Base-by-base conservation (phyloP, 768 basidiomycete genomes). In the Lanmaoa pseudosensibilis region DNA sequence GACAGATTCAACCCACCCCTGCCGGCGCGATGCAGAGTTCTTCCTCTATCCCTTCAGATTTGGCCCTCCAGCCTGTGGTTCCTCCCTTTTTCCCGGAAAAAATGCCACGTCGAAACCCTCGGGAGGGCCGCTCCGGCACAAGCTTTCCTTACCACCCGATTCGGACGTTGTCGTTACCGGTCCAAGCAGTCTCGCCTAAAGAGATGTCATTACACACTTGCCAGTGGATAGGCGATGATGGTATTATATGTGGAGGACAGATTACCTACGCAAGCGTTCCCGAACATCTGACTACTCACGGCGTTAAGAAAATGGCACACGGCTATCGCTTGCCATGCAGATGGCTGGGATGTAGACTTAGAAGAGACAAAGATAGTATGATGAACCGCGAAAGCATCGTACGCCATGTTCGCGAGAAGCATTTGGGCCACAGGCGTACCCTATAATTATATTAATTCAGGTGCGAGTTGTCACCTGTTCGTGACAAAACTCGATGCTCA, bases 381-480 rank as follows among this genome's bases (percentile, higher is more conserved):
- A 41, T 68, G 18, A 68, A 67, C 0, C 63, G 67, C 2, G 58
- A 68, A 34, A 54, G 52, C 10, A 61, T 68, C 4, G 39, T 52
- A 2, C 55, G 67, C 0, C 67, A 68, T 2, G 16, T 65, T 0
- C 43, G 54, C 0, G 67, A 68, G 34, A 54, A 7, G 3, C 67
- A 68, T 23, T 3, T 68, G 8, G 6, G 47, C 5, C 45, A 11
- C 21, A 67, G 23, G 38, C 59, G 65, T 34, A 39, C 43, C 15
- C 19, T 12, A 9, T 44, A 9, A 12, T 11, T 13, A 16, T n/a
- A n/a, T n/a, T n/a, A 11, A 27, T 12, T 47, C 27, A 25, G 53
- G 55, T 57, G 15, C 5, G 53, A 25, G 7, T 19, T 21, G 1
- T 36, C 5, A 1, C 8, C 33, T 5, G 13, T 27, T 50, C 10